phyloP scores from a whole-genome alignment of 208 protist genomes.

The Wallacemonas sp. region DNA sequence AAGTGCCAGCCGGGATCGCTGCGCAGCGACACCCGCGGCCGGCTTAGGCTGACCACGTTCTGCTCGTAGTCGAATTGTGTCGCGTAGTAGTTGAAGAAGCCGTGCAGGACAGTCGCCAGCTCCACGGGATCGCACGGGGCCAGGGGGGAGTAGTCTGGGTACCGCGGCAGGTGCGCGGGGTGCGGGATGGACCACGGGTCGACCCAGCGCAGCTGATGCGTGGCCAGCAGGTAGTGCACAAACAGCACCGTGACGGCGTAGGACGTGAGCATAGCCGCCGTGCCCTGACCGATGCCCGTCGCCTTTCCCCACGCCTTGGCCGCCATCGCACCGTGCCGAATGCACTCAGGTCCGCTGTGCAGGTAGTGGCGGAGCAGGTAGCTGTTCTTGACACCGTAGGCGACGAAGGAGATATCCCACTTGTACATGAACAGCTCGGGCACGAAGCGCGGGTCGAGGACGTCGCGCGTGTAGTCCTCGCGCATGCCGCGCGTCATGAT shows the following conservation, averaged over 20 bases:
- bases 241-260: conserved; percentile 89
- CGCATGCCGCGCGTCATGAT: conserved; percentile 90
- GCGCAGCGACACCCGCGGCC: conserved; percentile 54
- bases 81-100: conserved; percentile 89
- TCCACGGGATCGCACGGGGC: conserved; percentile 68
- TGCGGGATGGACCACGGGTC: conserved; percentile 88
- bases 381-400: conserved; percentile 91
- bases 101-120: conserved; percentile 75
- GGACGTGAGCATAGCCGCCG: conserved; percentile 85
- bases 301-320: conserved; percentile 92
- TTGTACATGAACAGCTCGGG: conserved; percentile 91
- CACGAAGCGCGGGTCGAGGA: conserved; percentile 80
- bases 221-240: conserved; percentile 86
- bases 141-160: conserved; percentile 83
- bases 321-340: conserved; percentile 82
- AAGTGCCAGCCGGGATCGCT: conserved; percentile 81
- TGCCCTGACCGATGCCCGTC: conserved; percentile 75
- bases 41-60: conserved; percentile 78
- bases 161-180: conserved; percentile 84
- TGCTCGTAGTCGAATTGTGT: conserved; percentile 84
- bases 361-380: conserved; percentile 88
- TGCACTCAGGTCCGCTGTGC: conserved; percentile 51
- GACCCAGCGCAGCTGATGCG: conserved; percentile 74
- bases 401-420: conserved; percentile 91
- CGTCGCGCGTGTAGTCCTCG: conserved; percentile 86